Conservation (phyloP, 1,139 yeast genomes). For the Pichia sp. region DNA sequence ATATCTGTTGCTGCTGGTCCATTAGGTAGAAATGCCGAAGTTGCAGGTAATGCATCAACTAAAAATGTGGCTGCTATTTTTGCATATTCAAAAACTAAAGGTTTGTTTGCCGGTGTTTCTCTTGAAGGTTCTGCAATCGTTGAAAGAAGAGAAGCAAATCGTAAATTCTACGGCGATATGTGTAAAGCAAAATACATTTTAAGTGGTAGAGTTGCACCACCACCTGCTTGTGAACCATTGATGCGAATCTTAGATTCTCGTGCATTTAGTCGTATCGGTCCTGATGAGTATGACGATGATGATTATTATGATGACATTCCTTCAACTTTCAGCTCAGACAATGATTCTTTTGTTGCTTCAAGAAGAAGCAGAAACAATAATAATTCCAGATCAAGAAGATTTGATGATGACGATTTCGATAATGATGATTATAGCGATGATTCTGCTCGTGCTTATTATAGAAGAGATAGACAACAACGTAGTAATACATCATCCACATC, state of each 20-base stretch:
- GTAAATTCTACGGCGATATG: conserved; percentile 84
- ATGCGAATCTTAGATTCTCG: conserved; percentile 82
- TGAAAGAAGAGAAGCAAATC: conserved; percentile 94
- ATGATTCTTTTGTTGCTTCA: conserved; percentile 26
- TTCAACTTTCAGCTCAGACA: conserved; percentile 47
- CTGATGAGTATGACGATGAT: conserved; percentile 53
- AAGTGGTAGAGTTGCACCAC: conserved; percentile 82
- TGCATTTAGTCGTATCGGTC: conserved; percentile 60
- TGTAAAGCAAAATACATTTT: conserved; percentile 82
- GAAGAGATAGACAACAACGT: conserved; percentile 11
- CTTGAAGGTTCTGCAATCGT: conserved; percentile 92
- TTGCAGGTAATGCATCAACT: conserved; percentile 91
- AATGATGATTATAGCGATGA: conserved; percentile 33
- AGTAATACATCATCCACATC: conserved; percentile 30
- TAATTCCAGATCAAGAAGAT: conserved; percentile 31
- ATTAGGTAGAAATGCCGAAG: conserved; percentile 94
- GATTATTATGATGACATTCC: conserved; percentile 73
- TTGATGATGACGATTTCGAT: conserved; percentile 35
- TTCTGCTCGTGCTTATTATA: conserved; percentile 20
- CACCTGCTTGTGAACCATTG: conserved; percentile 87
- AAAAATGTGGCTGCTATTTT: conserved; percentile 87
- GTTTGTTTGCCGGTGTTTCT: conserved; percentile 94
- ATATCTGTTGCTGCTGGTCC: conserved; percentile 98
- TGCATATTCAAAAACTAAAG: conserved; percentile 92
- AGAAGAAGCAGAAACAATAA: conserved; percentile 16